Evolutionary conservation across 139 green algal genomes (phyloP), one percentile per base, ranked within the genome.

Genomic region (Ostreobium quekettii): DNA sequence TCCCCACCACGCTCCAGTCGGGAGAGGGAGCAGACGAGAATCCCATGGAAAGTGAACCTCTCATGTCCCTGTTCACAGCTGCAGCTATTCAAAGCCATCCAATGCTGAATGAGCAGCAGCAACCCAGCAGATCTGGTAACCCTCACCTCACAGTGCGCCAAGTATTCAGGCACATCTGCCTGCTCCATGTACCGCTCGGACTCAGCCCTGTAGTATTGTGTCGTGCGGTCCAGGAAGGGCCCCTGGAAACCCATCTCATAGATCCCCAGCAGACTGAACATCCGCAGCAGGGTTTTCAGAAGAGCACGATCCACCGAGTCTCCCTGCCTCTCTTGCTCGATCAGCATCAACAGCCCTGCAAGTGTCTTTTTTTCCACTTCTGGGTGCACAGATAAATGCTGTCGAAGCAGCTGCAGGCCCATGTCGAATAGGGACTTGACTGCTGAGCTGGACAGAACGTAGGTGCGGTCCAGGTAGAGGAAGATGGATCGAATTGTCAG

Each of bases 381-480:
- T 2, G 73, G 75, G 60, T 86, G 64, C 5, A 24, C 19, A 15
- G 63, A 75, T 35, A 98, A 66, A 72, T 98, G 90, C n/a, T 35
- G 36, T 3, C 88, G 67, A 66, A 97, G 94, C 24, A 91, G 75
- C 30, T 76, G 59, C 47, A 99, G 81, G 0, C 92, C 93, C 81
- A 97, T 91, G 60, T 99, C 93, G 76, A 96, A 98, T 11, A 97
- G 78, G 30, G 87, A 94, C 47, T 78, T 76, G 33, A 83, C 76
- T 42, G 60, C 57, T 7, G 76, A 65, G 48, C 70, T 72, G 64
- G 78, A 66, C 37, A 97, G 77, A 35, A 97, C 90, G 57, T 95
- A 90, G 1, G 90, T 93, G 62, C 94, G 84, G 80, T 99, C 94
- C 53, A 99, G 79, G 78, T 96, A 96, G 29, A 98, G 77, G 69